Base-by-base conservation (phyloP, 2,329 filamentous ascomycete species). In the Fusarium drepaniforme region DNA sequence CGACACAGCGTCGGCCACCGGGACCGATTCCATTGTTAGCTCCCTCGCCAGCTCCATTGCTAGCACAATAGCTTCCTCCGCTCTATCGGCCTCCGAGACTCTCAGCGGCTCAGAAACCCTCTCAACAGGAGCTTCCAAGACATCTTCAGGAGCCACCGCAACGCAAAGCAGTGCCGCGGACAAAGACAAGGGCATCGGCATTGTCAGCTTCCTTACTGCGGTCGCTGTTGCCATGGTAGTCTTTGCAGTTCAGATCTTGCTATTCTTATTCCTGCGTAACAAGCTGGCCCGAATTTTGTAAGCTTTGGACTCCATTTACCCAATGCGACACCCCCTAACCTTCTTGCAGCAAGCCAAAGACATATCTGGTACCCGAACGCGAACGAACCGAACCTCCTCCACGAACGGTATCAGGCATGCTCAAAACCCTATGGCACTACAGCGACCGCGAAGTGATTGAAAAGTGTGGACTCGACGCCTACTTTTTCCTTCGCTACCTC, bases 381-480 rank as follows among this genome's bases (percentile, higher is more conserved):
- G 94, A 97, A 85, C 91, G 95, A 77, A 95, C 94, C 11, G 89
- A 92, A n/a, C 86, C 93, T 1, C 94, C 94, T 3, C 93, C 93
- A 0, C 84, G 82, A 63, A 88, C 83, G 57, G 85, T 88, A 42
- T 86, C 88, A 81, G 85, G 85, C 16, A 82, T 92, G 68, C 74
- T 90, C 77, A 80, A 89, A 83, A 81, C 86, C 86, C 74, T 97
- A 88, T 87, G 94, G 85, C 82, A 92, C 85, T 85, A 94, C 85
- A 82, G 91, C 86, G 89, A 94, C 72, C 88, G 94, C 15, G 94
- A 97, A 77, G 91, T 99, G 76, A 97, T 99, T 78, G 93, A 96
- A 64, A 97, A 98, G 83, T 98, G 96, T 77, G 97, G 97, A 21
- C 90, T 99, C 12, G 97, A 99, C 81, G 95, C 96, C 79, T 99